Conservation (phyloP, 208 protist genomes). For the Leishmania tarentolae region DNA sequence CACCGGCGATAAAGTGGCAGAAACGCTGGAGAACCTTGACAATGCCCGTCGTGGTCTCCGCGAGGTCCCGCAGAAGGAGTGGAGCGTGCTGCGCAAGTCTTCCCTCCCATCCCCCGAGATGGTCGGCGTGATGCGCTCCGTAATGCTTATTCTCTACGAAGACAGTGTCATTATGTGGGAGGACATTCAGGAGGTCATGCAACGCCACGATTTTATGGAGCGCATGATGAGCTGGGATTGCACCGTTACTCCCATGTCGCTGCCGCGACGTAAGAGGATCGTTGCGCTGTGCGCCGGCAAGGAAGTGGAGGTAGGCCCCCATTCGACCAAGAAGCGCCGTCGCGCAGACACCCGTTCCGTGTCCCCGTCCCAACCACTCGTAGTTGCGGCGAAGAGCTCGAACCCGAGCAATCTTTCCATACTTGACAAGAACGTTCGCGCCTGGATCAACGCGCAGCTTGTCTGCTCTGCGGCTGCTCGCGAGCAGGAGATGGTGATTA, state of each 20-base stretch:
- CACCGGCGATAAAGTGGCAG: conserved; percentile 34
- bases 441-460: conserved; percentile 73
- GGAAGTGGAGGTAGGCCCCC: conserved; percentile 15
- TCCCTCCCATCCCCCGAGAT: conserved; percentile 32
- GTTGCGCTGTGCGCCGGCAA: conserved; percentile 31
- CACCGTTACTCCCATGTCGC: conserved; percentile 66
- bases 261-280: conserved; percentile 54
- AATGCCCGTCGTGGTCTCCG: conserved; percentile 37
- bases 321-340: conserved; percentile 32
- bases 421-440: conserved; percentile 43
- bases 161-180: conserved; percentile 56
- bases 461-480: conserved; percentile 58
- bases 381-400: conserved; percentile 18
- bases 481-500: conserved; percentile 53
- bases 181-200: conserved; percentile 59
- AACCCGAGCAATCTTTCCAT: conserved; percentile 16
- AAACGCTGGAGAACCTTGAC: conserved; percentile 52
- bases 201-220: conserved; percentile 59
- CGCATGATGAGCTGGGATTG: conserved; percentile 70
- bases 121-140: conserved; percentile 39
- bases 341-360: conserved; percentile 10
- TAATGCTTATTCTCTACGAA: conserved; percentile 78
- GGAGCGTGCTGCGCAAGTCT: conserved; percentile 52
- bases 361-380: conserved; percentile 10
- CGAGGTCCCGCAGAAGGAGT: conserved; percentile 49